phyloP scores from a whole-genome alignment of 192 early-diverging fungal genomes.

The Coemansia sp. region DNA sequence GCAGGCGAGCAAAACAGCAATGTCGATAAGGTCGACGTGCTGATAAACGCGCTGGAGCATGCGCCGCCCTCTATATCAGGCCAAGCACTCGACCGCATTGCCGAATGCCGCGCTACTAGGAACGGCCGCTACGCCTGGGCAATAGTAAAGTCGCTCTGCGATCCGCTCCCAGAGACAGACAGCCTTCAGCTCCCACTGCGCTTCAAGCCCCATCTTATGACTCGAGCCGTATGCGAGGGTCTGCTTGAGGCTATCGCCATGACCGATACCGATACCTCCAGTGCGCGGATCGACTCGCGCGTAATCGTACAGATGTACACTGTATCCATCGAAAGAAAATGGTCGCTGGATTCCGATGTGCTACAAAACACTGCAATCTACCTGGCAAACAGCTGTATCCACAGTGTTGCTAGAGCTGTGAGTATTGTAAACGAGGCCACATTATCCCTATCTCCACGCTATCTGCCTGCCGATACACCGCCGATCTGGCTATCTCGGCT shows the following conservation, averaged over 20 bases:
- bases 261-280: neutral
- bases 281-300: constrained; percentile 5
- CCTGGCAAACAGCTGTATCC: constrained; percentile 18
- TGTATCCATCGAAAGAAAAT: constrained; percentile 7
- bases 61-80: constrained; percentile 14
- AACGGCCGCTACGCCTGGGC: constrained; percentile 18
- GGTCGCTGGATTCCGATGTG: constrained; percentile 11
- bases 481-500: neutral
- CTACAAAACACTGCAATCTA: constrained; percentile 16
- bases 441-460: too few relatives aligned
- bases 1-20: too few relatives aligned
- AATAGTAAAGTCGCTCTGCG: constrained; percentile 11
- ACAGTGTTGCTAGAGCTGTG: neutral
- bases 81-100: constrained; percentile 21
- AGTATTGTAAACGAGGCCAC: neutral
- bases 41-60: constrained; percentile 9
- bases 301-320: constrained; percentile 11
- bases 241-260: constrained; percentile 26
- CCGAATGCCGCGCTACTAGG: constrained; percentile 18
- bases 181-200: neutral
- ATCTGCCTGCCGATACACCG: neutral
- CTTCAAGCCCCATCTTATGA: constrained; percentile 21
- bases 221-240: constrained; percentile 17
- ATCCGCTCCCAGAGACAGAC: neutral
- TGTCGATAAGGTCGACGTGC: constrained; percentile 4